Evolutionary conservation across 1,284 basidiomycete genomes (phyloP), one percentile per base, ranked within the genome.

Genomic region (Ganoderma resinaceum): DNA sequence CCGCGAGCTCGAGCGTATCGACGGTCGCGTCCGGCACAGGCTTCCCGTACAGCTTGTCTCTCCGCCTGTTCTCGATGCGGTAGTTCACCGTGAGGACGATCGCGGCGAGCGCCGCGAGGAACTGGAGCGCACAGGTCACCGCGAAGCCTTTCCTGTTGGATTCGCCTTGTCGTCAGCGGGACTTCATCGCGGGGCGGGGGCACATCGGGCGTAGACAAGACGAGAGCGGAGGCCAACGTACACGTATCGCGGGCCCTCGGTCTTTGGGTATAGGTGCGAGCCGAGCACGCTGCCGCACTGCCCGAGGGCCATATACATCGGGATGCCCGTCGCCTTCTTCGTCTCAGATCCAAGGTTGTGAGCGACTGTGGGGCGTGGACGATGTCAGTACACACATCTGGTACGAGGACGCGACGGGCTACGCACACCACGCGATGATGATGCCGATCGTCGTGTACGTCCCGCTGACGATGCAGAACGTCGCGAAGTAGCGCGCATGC

Each of bases 311-410:
- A 91, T 90, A 76, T 91, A 92, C 77, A 93, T 85, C 1, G 92
- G 90, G 49, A 91, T 89, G 0, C 92, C 92, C 0, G 91, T 85
- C 1, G 92, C 91, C 64, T 88, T 88, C 80, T 93, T 93, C 4
- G 90, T 91, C 78, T 93, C 91, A 0, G 91, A 93, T 7, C 91
- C 92, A 4, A 93, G 82, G 69, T 94, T 94, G 74, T 93, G 91
- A 1, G 89, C 82, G 73, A 87, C 91, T 93, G 67, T 20, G 33
- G 18, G 46, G n/a, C 20, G 46, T 11, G 1, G n/a, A 35, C 16
- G 12, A 43, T 12, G 42, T 46, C 40, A 61, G 60, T 29, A 29
- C 60, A 42, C 16, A 12, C 26, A 20, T n/a, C 26, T 12, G 6
- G 11, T 58, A 4, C 20, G 8, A 37, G 11, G 8, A 23, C 7